Base-by-base conservation (phyloP, 2,329 filamentous ascomycete genomes). In the Fusarium decemcellulare region DNA sequence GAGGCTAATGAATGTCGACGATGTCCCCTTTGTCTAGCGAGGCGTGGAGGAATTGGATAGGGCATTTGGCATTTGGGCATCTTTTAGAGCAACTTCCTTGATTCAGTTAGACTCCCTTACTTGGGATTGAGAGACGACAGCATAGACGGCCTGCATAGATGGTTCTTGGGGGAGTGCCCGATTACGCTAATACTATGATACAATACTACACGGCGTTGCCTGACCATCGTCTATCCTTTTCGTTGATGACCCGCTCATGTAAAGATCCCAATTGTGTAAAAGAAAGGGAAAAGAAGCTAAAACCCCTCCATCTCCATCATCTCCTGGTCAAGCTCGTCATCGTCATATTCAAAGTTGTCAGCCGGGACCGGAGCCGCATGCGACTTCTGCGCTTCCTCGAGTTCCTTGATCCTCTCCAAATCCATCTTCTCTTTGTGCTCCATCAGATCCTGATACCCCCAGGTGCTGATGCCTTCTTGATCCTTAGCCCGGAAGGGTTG, bases 401-500 rank as follows among this genome's bases (percentile, higher is more conserved):
- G 81, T 72, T 91, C 88, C 62, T 84, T 84, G 72, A 93, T 92
- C 68, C 83, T 87, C 71, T 93, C 91, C 67, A 90, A 83, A 63
- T 93, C 91, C 72, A 89, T 83, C 80, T 93, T 93, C 77, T 90
- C 88, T 83, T 97, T 92, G 81, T 97, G 92, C 52, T 83, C 86
- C 80, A 91, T 88, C 54, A 98, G 81, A 76, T 98, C 94, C 62
- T 89, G 87, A 42, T 93, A 83, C 62, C 91, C 94, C 96, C 96
- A 99, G 10, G 93, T 97, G 74, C 93, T 96, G 75, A 98, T 93
- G 0, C 95, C 96, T 71, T 98, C 95, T 76, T 97, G 94, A 78
- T 97, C 91, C 71, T 88, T 91, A 0, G 90, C 84, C 46, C 89
- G 89, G 82, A 97, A 97, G 5, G 95, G 95, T 78, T 97, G 94